Base-by-base conservation (phyloP, 495 filamentous ascomycete genomes). In the Glonium stellatum region DNA sequence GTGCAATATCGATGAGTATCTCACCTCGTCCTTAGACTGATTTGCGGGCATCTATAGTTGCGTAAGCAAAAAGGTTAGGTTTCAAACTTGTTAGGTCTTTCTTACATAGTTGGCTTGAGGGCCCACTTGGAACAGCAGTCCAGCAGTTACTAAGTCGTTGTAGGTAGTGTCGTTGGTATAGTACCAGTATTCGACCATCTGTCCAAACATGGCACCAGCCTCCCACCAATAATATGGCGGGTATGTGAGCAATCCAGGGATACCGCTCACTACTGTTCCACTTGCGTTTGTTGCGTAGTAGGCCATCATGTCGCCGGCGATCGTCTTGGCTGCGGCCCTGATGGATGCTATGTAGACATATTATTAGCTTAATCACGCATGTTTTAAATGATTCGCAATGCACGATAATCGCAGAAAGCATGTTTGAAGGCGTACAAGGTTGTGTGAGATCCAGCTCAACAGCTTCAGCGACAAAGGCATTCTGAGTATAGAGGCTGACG, bases 171-270 rank as follows among this genome's bases (percentile, higher is more conserved):
- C 88, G 37, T 85, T 86, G 10, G 88, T 90, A 69, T 80, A 81
- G 66, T 81, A 78, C 87, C 87, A 90, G 69, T 92, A 92, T 63
- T 91, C 85, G 50, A 92, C 66, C 55, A 66, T 57, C 36, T 62
- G 57, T n/a, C 87, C 86, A 78, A 86, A 90, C 74, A 89, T 83
- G 51, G 84, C 85, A 53, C 87, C 87, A 53, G 78, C 82, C 71
- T 89, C 84, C 87, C 86, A 91, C 87, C 87, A 91, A 54, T 80
- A 82, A 47, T 76, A 79, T 18, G 78, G 79, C 4, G 76, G 78
- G 18, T 55, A 58, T 36, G 80, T 78, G 11, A 90, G 75, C 47
- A 89, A 80, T 31, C 87, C 87, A 13, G 83, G 82, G 4, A 81
- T 81, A 25, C 81, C 77, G 25, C 83, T 85, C 0, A 80, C 72